Base-by-base conservation (phyloP, 352 stramenopile genomes). In the Phytophthora hibernalis region DNA sequence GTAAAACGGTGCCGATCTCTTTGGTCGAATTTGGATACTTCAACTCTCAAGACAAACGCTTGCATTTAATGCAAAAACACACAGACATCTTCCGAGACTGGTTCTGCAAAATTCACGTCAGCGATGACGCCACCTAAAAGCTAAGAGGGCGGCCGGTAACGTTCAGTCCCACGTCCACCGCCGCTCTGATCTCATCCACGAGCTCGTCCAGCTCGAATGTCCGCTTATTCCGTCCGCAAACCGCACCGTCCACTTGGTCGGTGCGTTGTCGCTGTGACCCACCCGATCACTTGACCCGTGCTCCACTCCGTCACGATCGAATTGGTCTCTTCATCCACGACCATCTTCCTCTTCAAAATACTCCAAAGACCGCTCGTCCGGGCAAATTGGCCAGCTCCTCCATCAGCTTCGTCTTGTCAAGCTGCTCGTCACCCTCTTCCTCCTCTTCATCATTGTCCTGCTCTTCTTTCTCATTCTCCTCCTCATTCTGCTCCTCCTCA, bases 371-470 rank as follows among this genome's bases (percentile, higher is more conserved):
- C 35, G 68, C 56, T 26, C 68, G 62, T 43, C 54, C 68, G 5
- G 68, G 68, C 1, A 69, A 43, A 16, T 31, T 57, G 4, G 68
- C 42, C 21, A 76, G 65, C 12, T 76, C 62, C 8, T 65, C 15
- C 56, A 72, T 76, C 12, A 76, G 35, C 33, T 65, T 68, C 18
- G 30, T 38, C 42, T 69, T 72, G 31, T 68, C 62, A 50, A 72
- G 68, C 1, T 12, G 21, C 4, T 53, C 30, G 10, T 13, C 49
- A 11, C 42, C 18, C 26, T 68, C 62, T 6, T 13, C 49, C 21
- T 60, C 37, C 13, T 30, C 5, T 16, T 58, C 42, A 1, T 8
- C 15, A 42, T 44, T 30, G 9, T 6, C 18, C 21, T 49, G 18
- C 12, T 60, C 49, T 9, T 40, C 21, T 3, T 40, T 18, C 3